Conservation (phyloP, 805 yeast genomes). For the Candida mattraensis region DNA sequence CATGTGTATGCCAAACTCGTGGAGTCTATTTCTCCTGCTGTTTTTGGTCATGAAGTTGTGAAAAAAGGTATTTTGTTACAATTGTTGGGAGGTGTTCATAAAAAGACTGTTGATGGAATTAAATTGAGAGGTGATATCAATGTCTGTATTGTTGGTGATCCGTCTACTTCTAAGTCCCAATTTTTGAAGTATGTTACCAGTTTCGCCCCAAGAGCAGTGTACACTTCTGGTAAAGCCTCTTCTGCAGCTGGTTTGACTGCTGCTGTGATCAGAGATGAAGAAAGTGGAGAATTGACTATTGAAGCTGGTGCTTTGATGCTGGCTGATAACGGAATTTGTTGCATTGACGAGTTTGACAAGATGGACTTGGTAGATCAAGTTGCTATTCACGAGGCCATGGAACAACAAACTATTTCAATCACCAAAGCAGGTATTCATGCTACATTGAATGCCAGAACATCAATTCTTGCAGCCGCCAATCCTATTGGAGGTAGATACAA, state of each 20-base stretch:
- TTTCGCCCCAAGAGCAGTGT: conserved; percentile 90
- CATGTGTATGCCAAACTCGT: conserved; percentile 83
- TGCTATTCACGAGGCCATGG: conserved; percentile 99
- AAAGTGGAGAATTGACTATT: conserved; percentile 93
- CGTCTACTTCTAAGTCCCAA: conserved; percentile 96
- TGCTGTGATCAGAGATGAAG: conserved; percentile 96
- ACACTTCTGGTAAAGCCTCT: conserved; percentile 97
- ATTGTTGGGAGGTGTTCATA: conserved; percentile 93
- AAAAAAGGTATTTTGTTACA: conserved; percentile 90
- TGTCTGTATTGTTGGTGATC: conserved; percentile 96
- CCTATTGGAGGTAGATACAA: conserved; percentile 97
- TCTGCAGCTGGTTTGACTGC: conserved; percentile 99
- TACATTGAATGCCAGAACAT: conserved; percentile 92
- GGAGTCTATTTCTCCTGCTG: conserved; percentile 90
- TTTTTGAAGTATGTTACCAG: conserved; percentile 89
- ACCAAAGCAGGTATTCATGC: conserved; percentile 99
- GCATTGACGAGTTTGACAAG: conserved; percentile 97
- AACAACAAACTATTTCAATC: conserved; percentile 97
- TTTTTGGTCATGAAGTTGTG: conserved; percentile 91
- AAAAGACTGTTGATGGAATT: conserved; percentile 89
- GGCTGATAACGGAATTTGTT: conserved; percentile 98
- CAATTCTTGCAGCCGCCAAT: conserved; percentile 97
- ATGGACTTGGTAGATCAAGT: conserved; percentile 96
- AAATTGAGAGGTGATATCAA: conserved; percentile 95
- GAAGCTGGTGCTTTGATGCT: conserved; percentile 99